phyloP scores from a whole-genome alignment of 768 basidiomycete genomes.

The Mycena alexandri region DNA sequence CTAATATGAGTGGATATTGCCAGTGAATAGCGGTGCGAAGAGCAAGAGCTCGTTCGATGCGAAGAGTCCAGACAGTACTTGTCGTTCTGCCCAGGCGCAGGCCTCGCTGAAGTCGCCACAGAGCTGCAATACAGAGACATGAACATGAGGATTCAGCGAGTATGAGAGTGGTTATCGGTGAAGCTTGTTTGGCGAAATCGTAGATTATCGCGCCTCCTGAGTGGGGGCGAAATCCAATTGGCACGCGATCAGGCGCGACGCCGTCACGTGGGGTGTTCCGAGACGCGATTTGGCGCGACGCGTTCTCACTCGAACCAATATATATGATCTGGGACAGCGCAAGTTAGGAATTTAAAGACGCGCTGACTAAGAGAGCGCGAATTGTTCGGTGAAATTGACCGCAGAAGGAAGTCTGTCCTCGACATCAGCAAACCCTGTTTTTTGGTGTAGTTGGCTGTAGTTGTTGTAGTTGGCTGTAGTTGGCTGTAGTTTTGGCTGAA shows the following conservation, averaged over 20 bases:
- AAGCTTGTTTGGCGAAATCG: slow-evolving; percentile 10
- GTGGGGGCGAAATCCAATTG: background rate
- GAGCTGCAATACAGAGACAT: background rate
- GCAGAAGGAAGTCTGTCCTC: too few species aligned
- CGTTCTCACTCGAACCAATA: background rate
- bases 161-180: slow-evolving; percentile 9
- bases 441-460: too few species aligned
- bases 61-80: background rate
- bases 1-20: background rate
- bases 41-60: background rate
- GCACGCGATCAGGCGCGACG: background rate
- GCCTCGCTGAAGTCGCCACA: slow-evolving; percentile 20
- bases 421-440: too few species aligned
- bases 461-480: too few species aligned
- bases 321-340: too few species aligned
- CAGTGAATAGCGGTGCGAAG: too few species aligned
- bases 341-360: too few species aligned
- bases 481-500: too few species aligned
- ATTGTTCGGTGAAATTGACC: too few species aligned
- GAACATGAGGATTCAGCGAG: slow-evolving; percentile 22
- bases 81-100: background rate
- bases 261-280: slow-evolving; percentile 6
- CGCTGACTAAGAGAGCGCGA: too few species aligned
- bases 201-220: slow-evolving; percentile 12
- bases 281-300: background rate